Evolutionary conservation across 345 rosid species (phyloP).

Genomic region (Kandelia obovata): DNA sequence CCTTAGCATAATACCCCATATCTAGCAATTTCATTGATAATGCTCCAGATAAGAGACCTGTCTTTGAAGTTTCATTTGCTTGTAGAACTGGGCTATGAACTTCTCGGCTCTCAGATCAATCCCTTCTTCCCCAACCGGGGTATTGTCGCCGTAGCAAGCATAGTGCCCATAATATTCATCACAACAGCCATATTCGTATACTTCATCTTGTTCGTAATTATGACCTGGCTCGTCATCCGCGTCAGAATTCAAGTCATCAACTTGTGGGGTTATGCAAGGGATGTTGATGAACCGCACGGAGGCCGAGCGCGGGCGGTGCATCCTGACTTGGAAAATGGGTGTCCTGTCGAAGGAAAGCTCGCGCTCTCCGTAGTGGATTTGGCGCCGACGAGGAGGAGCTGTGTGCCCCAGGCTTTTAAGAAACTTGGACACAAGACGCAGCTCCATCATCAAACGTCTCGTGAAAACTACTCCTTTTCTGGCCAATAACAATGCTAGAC

Average conservation of each 20-base stretch:
- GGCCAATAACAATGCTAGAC: constrained; percentile 57
- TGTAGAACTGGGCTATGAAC: constrained; percentile 73
- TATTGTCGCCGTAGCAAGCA: constrained; percentile 13
- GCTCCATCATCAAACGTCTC: constrained; percentile 46
- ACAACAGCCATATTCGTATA: constrained; percentile 6
- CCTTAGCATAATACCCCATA: not conserved
- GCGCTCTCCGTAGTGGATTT: constrained; percentile 45
- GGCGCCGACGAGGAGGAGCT: constrained; percentile 24
- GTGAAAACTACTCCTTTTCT: constrained; percentile 68
- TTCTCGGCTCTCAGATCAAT: constrained; percentile 80
- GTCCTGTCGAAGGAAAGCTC: constrained; percentile 86
- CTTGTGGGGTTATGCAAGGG: constrained; percentile 63
- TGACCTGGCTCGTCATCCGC: constrained; percentile 10
- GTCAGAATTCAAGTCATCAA: constrained; percentile 50
- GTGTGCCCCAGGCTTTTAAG: constrained; percentile 38
- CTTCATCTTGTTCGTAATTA: constrained; percentile 18
- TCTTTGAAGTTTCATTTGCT: constrained; percentile 77
- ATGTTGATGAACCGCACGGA: constrained; percentile 53
- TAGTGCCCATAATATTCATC: constrained; percentile 4
- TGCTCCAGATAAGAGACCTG: constrained; percentile 61
- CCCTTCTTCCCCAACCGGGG: constrained; percentile 46
- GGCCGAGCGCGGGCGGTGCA: constrained; percentile 56
- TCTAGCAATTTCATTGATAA: constrained; percentile 24
- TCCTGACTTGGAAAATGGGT: constrained; percentile 64
- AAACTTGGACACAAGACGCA: constrained; percentile 53